Evolutionary conservation across 495 filamentous ascomycete species (phyloP).

Genomic region (Astrocystis sublimbata): DNA sequence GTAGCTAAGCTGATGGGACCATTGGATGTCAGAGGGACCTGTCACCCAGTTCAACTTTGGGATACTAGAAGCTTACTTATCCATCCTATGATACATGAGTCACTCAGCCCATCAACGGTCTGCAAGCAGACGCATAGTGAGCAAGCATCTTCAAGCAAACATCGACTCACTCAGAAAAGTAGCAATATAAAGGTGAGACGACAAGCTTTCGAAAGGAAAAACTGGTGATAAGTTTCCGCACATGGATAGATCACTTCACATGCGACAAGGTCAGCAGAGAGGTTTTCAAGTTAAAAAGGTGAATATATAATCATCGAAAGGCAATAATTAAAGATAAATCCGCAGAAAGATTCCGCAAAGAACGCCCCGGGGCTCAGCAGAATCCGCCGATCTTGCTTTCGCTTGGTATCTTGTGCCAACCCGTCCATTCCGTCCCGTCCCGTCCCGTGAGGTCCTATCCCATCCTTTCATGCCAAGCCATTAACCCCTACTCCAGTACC

Average conservation of each 20-base stretch:
- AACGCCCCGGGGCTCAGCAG: neutral
- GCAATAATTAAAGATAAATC: slow-evolving; percentile 3
- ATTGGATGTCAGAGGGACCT: too few relatives aligned
- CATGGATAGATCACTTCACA: too few relatives aligned
- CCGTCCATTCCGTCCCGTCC: neutral
- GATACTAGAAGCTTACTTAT: too few relatives aligned
- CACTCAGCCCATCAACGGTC: too few relatives aligned
- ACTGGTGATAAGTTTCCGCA: neutral
- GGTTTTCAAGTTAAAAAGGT: slow-evolving; percentile 6
- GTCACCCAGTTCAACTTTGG: neutral
- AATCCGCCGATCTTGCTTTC: neutral
- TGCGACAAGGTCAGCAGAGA: neutral
- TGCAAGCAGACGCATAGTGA: neutral
- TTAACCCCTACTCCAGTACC: neutral
- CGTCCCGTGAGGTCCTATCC: too few relatives aligned
- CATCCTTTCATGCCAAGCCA: neutral
- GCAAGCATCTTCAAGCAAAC: neutral
- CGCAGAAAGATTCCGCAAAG: slow-evolving; percentile 1
- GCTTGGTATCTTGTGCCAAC: neutral
- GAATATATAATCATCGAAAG: slow-evolving; percentile 10
- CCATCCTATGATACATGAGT: neutral
- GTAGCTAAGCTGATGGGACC: too few relatives aligned
- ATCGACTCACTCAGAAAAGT: too few relatives aligned
- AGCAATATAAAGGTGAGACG: too few relatives aligned
- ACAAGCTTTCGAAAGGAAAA: neutral